Conservation (phyloP, 2,329 filamentous ascomycete species). For the Gremmenia infestans region DNA sequence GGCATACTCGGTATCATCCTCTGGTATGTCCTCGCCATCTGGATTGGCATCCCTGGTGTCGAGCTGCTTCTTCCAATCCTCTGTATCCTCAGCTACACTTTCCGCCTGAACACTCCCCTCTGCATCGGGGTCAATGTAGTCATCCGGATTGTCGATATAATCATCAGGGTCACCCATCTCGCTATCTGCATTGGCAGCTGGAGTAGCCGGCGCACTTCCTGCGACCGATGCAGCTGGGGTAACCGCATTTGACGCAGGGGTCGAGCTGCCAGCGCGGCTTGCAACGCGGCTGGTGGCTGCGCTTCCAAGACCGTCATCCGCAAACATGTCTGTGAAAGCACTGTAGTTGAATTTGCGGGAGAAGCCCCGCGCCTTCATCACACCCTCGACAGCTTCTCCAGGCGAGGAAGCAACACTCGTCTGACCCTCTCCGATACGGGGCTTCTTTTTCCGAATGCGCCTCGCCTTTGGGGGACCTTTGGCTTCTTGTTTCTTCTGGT, state of each 20-base stretch:
- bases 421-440: conserved; percentile 60
- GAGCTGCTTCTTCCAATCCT: neutral
- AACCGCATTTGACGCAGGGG: neutral
- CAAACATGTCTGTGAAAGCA: conserved; percentile 54
- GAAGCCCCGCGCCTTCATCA: conserved; percentile 62
- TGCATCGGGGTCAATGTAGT: neutral
- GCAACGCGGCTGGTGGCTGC: conserved; percentile 42
- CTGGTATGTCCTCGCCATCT: neutral
- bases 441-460: conserved; percentile 50
- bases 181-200: neutral
- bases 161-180: neutral
- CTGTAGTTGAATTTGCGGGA: conserved; percentile 74
- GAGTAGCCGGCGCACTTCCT: neutral
- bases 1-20: neutral
- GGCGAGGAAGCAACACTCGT: conserved; percentile 62
- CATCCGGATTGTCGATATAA: neutral
- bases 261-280: conserved; percentile 12
- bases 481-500: conserved; percentile 62
- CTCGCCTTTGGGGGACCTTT: conserved; percentile 51
- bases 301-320: conserved; percentile 41
- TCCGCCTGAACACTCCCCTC: neutral
- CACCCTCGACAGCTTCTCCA: conserved; percentile 63
- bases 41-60: neutral
- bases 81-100: neutral
- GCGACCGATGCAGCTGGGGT: too few species aligned